Conservation (phyloP, 2,329 filamentous ascomycete genomes). For the Boeremia exigua region DNA sequence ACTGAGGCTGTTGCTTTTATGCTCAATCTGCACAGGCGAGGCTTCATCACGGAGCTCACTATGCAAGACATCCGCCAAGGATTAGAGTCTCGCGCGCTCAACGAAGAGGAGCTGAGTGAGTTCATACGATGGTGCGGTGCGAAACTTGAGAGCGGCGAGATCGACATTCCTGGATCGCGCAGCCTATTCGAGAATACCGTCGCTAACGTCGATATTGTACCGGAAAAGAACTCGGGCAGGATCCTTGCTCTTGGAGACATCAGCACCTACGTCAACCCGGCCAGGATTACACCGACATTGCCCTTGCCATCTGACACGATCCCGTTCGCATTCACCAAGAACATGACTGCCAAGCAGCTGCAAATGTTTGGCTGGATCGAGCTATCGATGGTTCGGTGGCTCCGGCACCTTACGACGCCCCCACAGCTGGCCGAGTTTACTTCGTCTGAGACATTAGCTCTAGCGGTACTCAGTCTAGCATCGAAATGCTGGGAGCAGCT, state of each 20-base stretch:
- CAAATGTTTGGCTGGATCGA: constrained; percentile 86
- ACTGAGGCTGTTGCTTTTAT: constrained; percentile 74
- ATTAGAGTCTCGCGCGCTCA: constrained; percentile 80
- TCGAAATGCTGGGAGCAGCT: constrained; percentile 92
- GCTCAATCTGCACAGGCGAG: constrained; percentile 79
- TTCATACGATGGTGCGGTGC: constrained; percentile 85
- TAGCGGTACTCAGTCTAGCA: constrained; percentile 76
- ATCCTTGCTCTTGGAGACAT: constrained; percentile 81
- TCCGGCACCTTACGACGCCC: constrained; percentile 72
- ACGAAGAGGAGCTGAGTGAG: constrained; percentile 75
- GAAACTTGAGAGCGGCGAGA: constrained; percentile 72
- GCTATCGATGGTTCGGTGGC: constrained; percentile 84
- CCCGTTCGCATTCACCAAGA: constrained; percentile 80
- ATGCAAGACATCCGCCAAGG: constrained; percentile 85
- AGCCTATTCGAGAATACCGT: constrained; percentile 80
- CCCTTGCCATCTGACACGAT: constrained; percentile 83
- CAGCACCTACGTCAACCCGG: constrained; percentile 74
- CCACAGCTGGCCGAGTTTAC: constrained; percentile 69
- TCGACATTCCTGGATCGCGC: constrained; percentile 71
- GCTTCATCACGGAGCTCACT: constrained; percentile 85
- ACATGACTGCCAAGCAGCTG: constrained; percentile 70
- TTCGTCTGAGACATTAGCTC: constrained; percentile 73
- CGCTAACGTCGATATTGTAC: constrained; percentile 64
- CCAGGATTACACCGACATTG: constrained; percentile 79
- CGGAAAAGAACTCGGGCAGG: constrained; percentile 64